phyloP scores from a whole-genome alignment of 2,329 filamentous ascomycete genomes.

The Aspergillaceae sp. region DNA sequence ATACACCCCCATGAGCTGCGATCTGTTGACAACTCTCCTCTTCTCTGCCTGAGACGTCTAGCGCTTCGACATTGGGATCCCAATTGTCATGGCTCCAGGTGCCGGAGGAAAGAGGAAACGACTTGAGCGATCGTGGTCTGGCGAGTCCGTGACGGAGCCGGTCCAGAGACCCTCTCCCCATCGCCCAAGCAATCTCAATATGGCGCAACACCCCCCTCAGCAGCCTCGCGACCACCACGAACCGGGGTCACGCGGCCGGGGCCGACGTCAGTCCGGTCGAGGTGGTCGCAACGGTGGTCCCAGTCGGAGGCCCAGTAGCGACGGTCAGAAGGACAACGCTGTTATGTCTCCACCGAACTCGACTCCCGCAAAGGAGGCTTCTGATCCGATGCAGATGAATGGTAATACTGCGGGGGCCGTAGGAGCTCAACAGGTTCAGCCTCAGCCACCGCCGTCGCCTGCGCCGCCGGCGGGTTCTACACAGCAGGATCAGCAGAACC shows the following conservation, averaged over 20 bases:
- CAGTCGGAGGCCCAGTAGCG: slow-evolving; percentile 26
- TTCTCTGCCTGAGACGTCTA: slow-evolving; percentile 20
- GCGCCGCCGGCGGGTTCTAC: slow-evolving; percentile 1
- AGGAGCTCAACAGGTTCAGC: slow-evolving; percentile 9
- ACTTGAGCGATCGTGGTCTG: slow-evolving; percentile 37
- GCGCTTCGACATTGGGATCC: slow-evolving; percentile 6
- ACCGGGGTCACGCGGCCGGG: slow-evolving; percentile 23
- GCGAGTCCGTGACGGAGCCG: slow-evolving; percentile 32
- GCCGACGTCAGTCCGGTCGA: slow-evolving; percentile 30
- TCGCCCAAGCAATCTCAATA: slow-evolving; percentile 39
- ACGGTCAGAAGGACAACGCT: slow-evolving; percentile 20
- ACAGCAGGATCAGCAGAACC: slow-evolving; percentile 3
- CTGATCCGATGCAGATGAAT: slow-evolving; percentile 24
- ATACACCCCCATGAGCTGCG: slow-evolving; percentile 23
- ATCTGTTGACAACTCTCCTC: slow-evolving; percentile 17
- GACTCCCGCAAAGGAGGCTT: slow-evolving; percentile 17
- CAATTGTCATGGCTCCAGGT: slow-evolving; percentile 42
- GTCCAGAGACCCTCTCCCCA: slow-evolving; percentile 38
- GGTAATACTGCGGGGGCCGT: slow-evolving; percentile 12
- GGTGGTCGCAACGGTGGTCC: slow-evolving; percentile 27
- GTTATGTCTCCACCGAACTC: slow-evolving; percentile 25
- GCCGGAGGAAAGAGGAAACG: slow-evolving; percentile 49
- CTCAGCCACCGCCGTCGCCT: slow-evolving; percentile 16
- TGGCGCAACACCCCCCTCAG: slow-evolving; percentile 45
- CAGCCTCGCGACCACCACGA: slow-evolving; percentile 28